Conservation (phyloP, 129 eudicot species). For the Kitagawia praeruptora region DNA sequence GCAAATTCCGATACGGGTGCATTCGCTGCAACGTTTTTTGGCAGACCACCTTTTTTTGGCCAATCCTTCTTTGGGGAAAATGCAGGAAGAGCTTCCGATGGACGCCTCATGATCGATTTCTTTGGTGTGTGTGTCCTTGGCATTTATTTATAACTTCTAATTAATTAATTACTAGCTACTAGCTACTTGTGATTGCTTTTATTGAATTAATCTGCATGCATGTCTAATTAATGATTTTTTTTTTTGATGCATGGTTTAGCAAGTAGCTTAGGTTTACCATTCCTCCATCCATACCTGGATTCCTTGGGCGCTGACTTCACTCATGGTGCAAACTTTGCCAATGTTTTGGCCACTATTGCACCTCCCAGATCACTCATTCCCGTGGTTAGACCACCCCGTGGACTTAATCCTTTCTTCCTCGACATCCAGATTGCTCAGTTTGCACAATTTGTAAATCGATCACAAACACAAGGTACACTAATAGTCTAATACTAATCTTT, state of each 20-base stretch:
- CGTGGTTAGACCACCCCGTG: not conserved
- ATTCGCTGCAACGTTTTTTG: not conserved
- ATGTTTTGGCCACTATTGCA: not conserved
- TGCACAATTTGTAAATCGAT: not conserved
- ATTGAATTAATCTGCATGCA: too few relatives aligned
- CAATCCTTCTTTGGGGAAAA: not conserved
- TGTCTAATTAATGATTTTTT: too few relatives aligned
- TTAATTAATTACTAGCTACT: too few relatives aligned
- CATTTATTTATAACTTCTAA: too few relatives aligned
- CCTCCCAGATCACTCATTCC: not conserved
- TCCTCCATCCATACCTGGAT: not conserved
- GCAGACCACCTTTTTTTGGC: not conserved
- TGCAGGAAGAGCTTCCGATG: not conserved
- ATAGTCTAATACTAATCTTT: not conserved
- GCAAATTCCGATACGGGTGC: not conserved
- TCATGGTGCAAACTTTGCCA: conserved; percentile 1
- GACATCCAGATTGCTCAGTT: not conserved
- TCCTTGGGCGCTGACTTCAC: not conserved
- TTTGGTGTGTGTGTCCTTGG: not conserved
- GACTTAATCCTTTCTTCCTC: not conserved
- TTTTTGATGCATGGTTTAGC: not conserved
- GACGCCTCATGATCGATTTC: not conserved
- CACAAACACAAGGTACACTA: not conserved
- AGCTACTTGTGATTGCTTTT: too few relatives aligned
- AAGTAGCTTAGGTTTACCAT: not conserved